A percentile compares a stretch with the other conserved stretches of the same genome.
Evolutionary conservation across 2,329 filamentous ascomycete genomes (phyloP).

Genomic region (Colletotrichum sp.): DNA sequence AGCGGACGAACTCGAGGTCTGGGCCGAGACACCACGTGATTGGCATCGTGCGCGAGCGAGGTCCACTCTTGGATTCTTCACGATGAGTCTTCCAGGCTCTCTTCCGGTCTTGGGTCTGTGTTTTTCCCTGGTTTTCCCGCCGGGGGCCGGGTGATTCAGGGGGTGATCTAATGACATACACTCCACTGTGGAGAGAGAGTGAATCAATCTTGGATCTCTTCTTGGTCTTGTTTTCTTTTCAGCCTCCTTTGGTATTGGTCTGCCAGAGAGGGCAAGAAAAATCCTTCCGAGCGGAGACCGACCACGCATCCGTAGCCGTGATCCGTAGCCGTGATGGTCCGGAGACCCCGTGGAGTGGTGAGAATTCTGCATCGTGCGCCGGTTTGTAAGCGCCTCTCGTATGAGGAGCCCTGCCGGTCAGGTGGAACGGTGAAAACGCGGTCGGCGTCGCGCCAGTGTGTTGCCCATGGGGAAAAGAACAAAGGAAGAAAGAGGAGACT

Average conservation of each 20-base stretch:
- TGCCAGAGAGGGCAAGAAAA: neutral
- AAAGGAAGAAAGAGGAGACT: constrained; percentile 7
- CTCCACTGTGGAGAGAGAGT: constrained; percentile 12
- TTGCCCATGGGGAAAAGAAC: constrained; percentile 21
- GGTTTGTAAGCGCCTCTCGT: neutral
- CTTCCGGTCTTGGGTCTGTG: neutral
- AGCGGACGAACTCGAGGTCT: neutral
- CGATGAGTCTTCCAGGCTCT: neutral
- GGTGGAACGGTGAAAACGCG: constrained; percentile 15
- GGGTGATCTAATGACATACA: neutral
- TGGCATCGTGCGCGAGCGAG: neutral
- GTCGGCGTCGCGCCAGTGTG: constrained; percentile 1
- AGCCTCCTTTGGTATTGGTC: neutral
- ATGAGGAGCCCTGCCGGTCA: neutral
- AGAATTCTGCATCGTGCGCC: neutral
- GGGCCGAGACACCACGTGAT: constrained; percentile 8
- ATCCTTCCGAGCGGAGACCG: constrained; percentile 5
- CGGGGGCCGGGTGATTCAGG: neutral
- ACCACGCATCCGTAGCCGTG: neutral
- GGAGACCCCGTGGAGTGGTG: constrained; percentile 11
- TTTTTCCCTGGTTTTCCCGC: neutral
- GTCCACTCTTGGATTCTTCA: neutral
- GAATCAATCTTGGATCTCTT: neutral
- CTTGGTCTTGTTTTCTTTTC: neutral
- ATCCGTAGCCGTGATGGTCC: neutral